Base-by-base conservation (phyloP, 129 eudicot genomes). In the Ambrosia artemisiifolia region DNA sequence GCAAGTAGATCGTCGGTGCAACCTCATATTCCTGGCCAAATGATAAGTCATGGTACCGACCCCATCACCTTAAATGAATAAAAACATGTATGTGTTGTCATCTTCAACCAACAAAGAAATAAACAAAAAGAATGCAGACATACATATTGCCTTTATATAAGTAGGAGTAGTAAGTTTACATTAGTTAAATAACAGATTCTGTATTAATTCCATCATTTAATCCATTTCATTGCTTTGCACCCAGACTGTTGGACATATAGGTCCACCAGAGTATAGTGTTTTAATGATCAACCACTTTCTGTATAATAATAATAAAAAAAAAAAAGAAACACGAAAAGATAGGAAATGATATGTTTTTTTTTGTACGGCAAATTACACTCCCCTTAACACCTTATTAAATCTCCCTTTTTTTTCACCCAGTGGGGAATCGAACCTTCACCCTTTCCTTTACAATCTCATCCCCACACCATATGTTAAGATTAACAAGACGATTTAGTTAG, bases 201-300 rank as follows among this genome's bases (percentile, higher is more conserved):
- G 11, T 46, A 57, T 19, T 50, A 48, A 28, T 24, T 17, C 2
- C 50, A 7, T 75, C 66, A 63, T 78, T 70, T 36, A 62, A 63
- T 70, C 51, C 32, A 69, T 61, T 77, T 38, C 28, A 48, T 70
- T 18, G 72, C 53, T 42, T 50, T 63, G 77, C 19, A 71, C 67
- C 82, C 72, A 16, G 53, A 40, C 50, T 63, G 61, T 63, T 51
- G 34, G 61, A 51, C 72, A 71, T 65, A 50, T 53, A 40, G 82
- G 72, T 72, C 82, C 82, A 70, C 82, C 70, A 55, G 50, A 70
- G 14, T 11, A 50, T 38, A 62, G 36, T 63, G 59, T 67, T 55
- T 6, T 42, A 32, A 13, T 66, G 67, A 67, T 56, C 59, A 54
- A 49, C n/a, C 48, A 53, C 70, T 60, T 35, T 69, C 34, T 7